Conservation (phyloP, 2,329 filamentous ascomycete species). For the Didymella sp. region DNA sequence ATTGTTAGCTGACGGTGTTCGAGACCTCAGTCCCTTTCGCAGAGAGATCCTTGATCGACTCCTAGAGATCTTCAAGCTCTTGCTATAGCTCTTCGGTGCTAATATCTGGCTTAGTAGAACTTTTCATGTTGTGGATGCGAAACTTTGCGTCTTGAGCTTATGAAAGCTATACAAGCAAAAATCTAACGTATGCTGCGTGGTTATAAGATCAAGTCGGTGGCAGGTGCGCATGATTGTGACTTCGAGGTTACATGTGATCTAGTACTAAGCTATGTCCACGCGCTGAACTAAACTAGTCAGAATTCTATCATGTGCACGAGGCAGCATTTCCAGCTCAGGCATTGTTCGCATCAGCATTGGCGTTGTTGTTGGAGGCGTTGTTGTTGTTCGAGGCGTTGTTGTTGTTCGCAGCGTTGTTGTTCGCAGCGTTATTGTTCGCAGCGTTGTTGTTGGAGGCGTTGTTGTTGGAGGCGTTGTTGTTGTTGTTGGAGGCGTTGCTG, state of each 20-base stretch:
- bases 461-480: too few species aligned
- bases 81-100: not conserved
- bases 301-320: not conserved
- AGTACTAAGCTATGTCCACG: not conserved
- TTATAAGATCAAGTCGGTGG: not conserved
- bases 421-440: not conserved
- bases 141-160: not conserved
- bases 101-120: not conserved
- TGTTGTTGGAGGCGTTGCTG: too few species aligned
- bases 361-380: too few species aligned
- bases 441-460: not conserved
- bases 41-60: not conserved
- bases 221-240: not conserved
- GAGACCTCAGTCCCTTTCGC: not conserved
- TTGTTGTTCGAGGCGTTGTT: too few species aligned
- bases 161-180: not conserved
- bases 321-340: not conserved
- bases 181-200: too few species aligned
- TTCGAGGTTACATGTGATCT: not conserved
- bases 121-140: not conserved
- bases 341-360: too few species aligned
- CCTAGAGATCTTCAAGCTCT: not conserved
- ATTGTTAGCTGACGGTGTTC: not conserved
- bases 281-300: not conserved
- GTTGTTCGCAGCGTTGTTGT: too few species aligned